Evolutionary conservation across 352 stramenopile genomes (phyloP).

Genomic region (Globisporangium nodosum): DNA sequence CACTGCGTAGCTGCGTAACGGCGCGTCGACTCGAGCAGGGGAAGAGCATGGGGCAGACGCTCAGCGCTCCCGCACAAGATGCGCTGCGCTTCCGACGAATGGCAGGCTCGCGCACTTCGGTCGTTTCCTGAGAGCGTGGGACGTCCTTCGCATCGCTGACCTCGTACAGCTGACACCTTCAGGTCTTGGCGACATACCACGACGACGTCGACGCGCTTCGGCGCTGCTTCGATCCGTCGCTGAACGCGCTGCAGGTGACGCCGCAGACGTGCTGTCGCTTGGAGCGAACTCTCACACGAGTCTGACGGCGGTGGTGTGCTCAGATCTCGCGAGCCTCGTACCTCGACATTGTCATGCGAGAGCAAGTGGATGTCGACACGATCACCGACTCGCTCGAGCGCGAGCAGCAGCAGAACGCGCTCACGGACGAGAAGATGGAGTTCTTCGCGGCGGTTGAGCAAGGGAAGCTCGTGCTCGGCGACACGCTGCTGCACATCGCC

Average conservation of each 20-base stretch:
- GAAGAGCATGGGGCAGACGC: slow-evolving; percentile 46
- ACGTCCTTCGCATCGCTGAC: not conserved
- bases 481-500: slow-evolving; percentile 70
- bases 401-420: slow-evolving; percentile 31
- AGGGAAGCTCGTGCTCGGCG: slow-evolving; percentile 51
- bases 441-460: slow-evolving; percentile 61
- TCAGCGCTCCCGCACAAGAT: slow-evolving; percentile 44
- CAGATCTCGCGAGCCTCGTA: slow-evolving; percentile 73
- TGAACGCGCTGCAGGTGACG: slow-evolving; percentile 47
- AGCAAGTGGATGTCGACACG: slow-evolving; percentile 44
- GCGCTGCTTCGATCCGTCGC: slow-evolving; percentile 29
- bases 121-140: slow-evolving; percentile 3
- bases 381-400: slow-evolving; percentile 58
- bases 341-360: slow-evolving; percentile 65
- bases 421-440: slow-evolving; percentile 75
- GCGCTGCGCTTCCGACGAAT: slow-evolving; percentile 55
- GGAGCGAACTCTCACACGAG: not conserved
- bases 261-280: not conserved
- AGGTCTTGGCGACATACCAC: slow-evolving; percentile 47
- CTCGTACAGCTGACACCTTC: not conserved
- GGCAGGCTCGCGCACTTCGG: slow-evolving; percentile 13
- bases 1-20: not conserved
- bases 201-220: slow-evolving; percentile 39
- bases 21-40: slow-evolving; percentile 15
- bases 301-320: not conserved